These are phyloP conservation scores for Rhizopogon roseolus DNA, from an alignment of 768 basidiomycete genomes.

Conservation along the genomic window DNA sequence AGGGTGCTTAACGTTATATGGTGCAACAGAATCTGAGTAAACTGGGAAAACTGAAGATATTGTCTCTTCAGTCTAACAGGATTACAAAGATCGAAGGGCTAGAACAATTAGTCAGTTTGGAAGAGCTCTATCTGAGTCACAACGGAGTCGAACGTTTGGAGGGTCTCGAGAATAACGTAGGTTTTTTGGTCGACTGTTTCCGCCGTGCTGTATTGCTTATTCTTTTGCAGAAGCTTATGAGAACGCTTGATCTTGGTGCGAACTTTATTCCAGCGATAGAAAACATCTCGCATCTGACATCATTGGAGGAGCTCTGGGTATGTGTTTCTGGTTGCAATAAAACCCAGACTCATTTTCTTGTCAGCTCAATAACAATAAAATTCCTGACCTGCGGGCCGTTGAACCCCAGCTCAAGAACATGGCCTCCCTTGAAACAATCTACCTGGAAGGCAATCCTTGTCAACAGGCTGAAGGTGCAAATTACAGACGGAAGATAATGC, in stretches of 20 bases:
- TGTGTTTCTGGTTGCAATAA: slow-evolving; percentile 14
- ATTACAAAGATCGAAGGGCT: slow-evolving; percentile 85
- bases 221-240: slow-evolving; percentile 50
- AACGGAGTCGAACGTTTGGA: slow-evolving; percentile 85
- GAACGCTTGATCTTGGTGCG: slow-evolving; percentile 82
- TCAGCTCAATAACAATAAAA: slow-evolving; percentile 86
- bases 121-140: slow-evolving; percentile 91
- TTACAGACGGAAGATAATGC: slow-evolving; percentile 86
- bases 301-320: slow-evolving; percentile 95
- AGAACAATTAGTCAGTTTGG: slow-evolving; percentile 65
- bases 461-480: slow-evolving; percentile 70
- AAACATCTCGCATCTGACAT: slow-evolving; percentile 69
- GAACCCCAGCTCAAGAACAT: slow-evolving; percentile 62
- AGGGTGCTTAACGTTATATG: neutral
- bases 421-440: slow-evolving; percentile 73
- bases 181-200: slow-evolving; percentile 14
- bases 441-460: slow-evolving; percentile 93
- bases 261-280: slow-evolving; percentile 81
- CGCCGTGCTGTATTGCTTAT: neutral
- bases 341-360: neutral
- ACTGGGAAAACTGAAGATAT: slow-evolving; percentile 71
- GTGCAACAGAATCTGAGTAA: slow-evolving; percentile 56
- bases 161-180: slow-evolving; percentile 80
- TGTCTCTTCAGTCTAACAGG: slow-evolving; percentile 92
- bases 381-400: slow-evolving; percentile 63